Evolutionary conservation across 2,329 filamentous ascomycete species (phyloP), one percentile per base, ranked within the genome.

Genomic region (Pyrenophora teres): DNA sequence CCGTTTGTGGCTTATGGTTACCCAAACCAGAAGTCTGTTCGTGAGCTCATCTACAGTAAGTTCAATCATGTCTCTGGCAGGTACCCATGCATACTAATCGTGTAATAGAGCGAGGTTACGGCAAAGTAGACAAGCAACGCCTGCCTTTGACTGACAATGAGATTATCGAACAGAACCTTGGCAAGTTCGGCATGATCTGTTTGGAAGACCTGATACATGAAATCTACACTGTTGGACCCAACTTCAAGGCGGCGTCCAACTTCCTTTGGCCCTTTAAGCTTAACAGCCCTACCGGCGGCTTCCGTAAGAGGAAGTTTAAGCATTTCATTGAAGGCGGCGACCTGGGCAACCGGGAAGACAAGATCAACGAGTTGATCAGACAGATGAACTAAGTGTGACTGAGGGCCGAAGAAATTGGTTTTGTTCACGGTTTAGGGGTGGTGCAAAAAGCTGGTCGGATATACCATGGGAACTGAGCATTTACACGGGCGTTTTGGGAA

Each of bases 211-310:
- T 99, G 69, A 92, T 99, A 80, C 94, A 99, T 85, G 94, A 99
- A 86, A 96, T 68, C 83, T 92, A 86, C 85, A 95, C 92, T 47
- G 93, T 97, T 67, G 93, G 94, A 77, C 93, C 93, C 83, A 97
- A 97, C 88, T 80, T 80, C 89, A 97, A 97, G 88, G 92, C 97
- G 84, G 92, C 90, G 74, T 86, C 88, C 83, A 99, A 97, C 89
- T 97, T 97, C 87, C 83, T 97, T 69, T 99, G 94, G 94, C 94
- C 94, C 76, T 99, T 99, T 88, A 97, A 99, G 89, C 89, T 99
- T 69, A 92, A 87, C 86, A 97, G 96, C 87, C 94, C 94, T 76
- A 97, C 82, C 70, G 94, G 94, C 78, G 93, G 94, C 65, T 99
- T 97, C 91, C 88, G 89, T 71, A 80, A 89, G 72, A 86, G 94